These are phyloP conservation scores for Prunus padus DNA, from an alignment of 306 rosid genomes.

Conservation along the genomic window DNA sequence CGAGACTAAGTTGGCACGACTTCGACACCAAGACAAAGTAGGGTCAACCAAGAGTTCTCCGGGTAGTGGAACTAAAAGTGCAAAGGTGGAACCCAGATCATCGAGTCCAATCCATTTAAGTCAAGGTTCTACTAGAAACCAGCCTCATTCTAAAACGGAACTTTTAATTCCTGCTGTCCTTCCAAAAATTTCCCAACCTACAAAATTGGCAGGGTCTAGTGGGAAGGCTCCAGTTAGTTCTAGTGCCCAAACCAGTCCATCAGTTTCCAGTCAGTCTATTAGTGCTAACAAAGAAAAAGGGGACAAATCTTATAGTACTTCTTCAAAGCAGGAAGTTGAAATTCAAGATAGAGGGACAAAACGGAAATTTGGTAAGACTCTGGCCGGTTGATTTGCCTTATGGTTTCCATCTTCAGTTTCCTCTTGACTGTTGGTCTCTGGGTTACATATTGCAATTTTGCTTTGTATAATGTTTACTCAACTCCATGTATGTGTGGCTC, in stretches of 20 bases:
- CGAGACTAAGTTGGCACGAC: conserved; percentile 68
- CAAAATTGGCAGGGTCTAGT: conserved; percentile 30
- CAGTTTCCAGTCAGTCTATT: conserved; percentile 31
- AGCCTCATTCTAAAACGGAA: conserved; percentile 51
- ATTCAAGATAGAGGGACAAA: conserved; percentile 61
- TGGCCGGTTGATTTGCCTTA: conserved; percentile 17
- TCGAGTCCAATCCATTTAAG: conserved; percentile 45
- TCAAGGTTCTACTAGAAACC: conserved; percentile 34
- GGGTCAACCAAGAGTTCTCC: conserved; percentile 29
- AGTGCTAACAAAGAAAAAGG: conserved; percentile 39
- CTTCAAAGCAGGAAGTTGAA: conserved; percentile 49
- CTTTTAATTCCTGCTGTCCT: conserved; percentile 68
- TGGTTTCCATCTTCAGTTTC: conserved; percentile 2
- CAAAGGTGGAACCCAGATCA: conserved; percentile 60
- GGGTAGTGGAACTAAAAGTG: conserved; percentile 34
- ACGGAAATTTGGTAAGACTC: conserved; percentile 67
- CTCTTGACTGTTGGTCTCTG: not conserved
- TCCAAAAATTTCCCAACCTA: conserved; percentile 47
- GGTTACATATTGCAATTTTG: conserved; percentile 4
- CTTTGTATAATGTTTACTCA: conserved; percentile 8
- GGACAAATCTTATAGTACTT: conserved; percentile 39
- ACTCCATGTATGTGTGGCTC: conserved; percentile 2
- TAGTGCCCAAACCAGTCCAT: conserved; percentile 37
- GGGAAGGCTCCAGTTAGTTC: conserved; percentile 38
- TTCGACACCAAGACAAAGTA: conserved; percentile 43